These are phyloP conservation scores for Torulaspora maleeae DNA, from an alignment of 805 yeast species.

Conservation along the genomic window DNA sequence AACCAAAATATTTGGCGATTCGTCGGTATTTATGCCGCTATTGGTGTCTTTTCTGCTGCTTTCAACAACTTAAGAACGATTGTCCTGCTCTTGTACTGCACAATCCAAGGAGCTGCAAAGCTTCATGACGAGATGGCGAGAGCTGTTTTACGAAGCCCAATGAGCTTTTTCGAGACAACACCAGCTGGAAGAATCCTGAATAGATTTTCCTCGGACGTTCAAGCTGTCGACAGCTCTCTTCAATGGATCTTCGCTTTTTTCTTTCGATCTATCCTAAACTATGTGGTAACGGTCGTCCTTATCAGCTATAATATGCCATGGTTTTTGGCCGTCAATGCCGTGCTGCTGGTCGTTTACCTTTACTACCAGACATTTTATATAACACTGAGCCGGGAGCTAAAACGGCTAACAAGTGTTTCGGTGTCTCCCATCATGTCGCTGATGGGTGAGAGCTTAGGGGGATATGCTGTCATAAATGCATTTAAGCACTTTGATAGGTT, in stretches of 20 bases:
- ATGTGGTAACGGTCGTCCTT: conserved; percentile 47
- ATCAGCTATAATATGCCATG: conserved; percentile 53
- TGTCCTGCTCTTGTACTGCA: conserved; percentile 48
- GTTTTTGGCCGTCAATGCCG: conserved; percentile 44
- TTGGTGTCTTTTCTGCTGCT: conserved; percentile 51
- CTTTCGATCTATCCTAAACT: conserved; percentile 42
- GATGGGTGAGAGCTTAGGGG: conserved; percentile 74
- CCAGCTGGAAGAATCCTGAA: conserved; percentile 65
- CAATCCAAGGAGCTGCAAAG: conserved; percentile 51
- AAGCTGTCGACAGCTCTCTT: conserved; percentile 49
- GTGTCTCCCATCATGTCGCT: conserved; percentile 77
- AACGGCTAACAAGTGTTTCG: conserved; percentile 63
- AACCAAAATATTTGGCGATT: conserved; percentile 44
- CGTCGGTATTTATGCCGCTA: conserved; percentile 49
- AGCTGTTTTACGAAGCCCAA: conserved; percentile 53
- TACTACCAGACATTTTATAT: conserved; percentile 70
- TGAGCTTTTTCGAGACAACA: conserved; percentile 65
- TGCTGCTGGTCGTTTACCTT: conserved; percentile 50
- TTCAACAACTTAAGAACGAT: conserved; percentile 45
- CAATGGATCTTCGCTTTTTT: conserved; percentile 52
- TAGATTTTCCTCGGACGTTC: conserved; percentile 60
- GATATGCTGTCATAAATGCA: conserved; percentile 75
- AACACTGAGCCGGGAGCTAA: conserved; percentile 69
- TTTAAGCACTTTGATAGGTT: conserved; percentile 65
- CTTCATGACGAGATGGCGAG: conserved; percentile 55